Conservation (phyloP, 305 asterid species). For the Ajuga reptans region DNA sequence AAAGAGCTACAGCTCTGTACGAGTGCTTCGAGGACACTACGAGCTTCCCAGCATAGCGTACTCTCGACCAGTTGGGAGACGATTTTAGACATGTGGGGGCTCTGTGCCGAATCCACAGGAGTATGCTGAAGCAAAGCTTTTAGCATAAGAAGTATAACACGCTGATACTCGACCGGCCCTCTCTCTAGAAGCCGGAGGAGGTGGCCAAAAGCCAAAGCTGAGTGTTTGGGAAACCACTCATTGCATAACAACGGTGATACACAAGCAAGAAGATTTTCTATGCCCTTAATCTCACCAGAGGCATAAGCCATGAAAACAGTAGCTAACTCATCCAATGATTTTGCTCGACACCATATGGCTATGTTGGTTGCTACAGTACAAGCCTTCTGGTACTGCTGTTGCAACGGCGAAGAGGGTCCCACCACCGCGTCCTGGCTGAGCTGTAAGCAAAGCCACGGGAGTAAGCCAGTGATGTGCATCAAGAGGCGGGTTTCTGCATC, state of each 20-base stretch:
- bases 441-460: slow-evolving; percentile 97
- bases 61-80: slow-evolving; percentile 98
- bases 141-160: slow-evolving; percentile 82
- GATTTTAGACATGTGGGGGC: slow-evolving; percentile 95
- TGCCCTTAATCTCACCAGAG: slow-evolving; percentile 65
- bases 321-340: slow-evolving; percentile 74
- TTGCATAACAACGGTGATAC: slow-evolving; percentile 86
- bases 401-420: slow-evolving; percentile 55
- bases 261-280: slow-evolving; percentile 84
- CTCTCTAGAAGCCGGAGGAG: slow-evolving; percentile 77
- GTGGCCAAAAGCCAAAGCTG: slow-evolving; percentile 90
- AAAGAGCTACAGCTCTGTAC: slow-evolving; percentile 94
- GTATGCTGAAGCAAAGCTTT: slow-evolving; percentile 98
- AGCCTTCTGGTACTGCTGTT: slow-evolving; percentile 70
- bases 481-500: slow-evolving; percentile 82
- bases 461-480: slow-evolving; percentile 93
- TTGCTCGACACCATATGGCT: slow-evolving; percentile 82
- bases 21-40: slow-evolving; percentile 96
- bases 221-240: slow-evolving; percentile 95
- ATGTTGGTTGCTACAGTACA: slow-evolving; percentile 68
- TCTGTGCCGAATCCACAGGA: slow-evolving; percentile 90
- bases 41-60: slow-evolving; percentile 96
- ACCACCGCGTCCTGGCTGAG: slow-evolving; percentile 59
- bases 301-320: slow-evolving; percentile 80
- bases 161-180: slow-evolving; percentile 90